Evolutionary conservation across 1,284 basidiomycete genomes (phyloP).

Genomic region (Papiliotrema nemorosa): DNA sequence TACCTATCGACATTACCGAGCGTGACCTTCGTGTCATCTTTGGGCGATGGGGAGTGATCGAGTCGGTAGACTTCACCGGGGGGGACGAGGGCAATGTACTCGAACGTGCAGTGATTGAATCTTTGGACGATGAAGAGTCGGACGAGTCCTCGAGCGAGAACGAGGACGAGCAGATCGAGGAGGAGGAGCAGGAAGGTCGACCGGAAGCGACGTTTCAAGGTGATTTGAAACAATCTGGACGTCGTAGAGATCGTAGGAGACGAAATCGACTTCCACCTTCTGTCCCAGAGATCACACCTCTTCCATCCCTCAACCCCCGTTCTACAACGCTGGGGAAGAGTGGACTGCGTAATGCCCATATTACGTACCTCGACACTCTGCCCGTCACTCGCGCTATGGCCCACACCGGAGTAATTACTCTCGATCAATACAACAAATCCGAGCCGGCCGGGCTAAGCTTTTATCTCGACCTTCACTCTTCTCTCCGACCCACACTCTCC

Average conservation of each 20-base stretch:
- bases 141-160: conserved; percentile 25
- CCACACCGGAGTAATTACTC: conserved; percentile 37
- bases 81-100: conserved; percentile 26
- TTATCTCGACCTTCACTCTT: conserved; percentile 62
- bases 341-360: conserved; percentile 57
- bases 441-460: conserved; percentile 65
- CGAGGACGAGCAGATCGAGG: conserved; percentile 48
- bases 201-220: conserved; percentile 51
- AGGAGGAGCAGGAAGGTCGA: conserved; percentile 49
- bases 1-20: conserved; percentile 78
- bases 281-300: conserved; percentile 40
- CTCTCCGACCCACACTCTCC: conserved; percentile 67
- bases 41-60: conserved; percentile 68
- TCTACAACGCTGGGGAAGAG: conserved; percentile 21
- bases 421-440: conserved; percentile 7
- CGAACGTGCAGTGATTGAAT: conserved; percentile 34
- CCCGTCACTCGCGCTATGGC: conserved; percentile 64
- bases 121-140: conserved; percentile 46
- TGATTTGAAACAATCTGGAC: conserved; percentile 50
- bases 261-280: conserved; percentile 61
- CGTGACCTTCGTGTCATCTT: conserved; percentile 70
- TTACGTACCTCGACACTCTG: conserved; percentile 69
- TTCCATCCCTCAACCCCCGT: conserved; percentile 32
- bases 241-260: conserved; percentile 20
- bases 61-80: conserved; percentile 60